These are phyloP conservation scores for Trametes polyzona DNA, from an alignment of 1,284 basidiomycete genomes.

Conservation along the genomic window DNA sequence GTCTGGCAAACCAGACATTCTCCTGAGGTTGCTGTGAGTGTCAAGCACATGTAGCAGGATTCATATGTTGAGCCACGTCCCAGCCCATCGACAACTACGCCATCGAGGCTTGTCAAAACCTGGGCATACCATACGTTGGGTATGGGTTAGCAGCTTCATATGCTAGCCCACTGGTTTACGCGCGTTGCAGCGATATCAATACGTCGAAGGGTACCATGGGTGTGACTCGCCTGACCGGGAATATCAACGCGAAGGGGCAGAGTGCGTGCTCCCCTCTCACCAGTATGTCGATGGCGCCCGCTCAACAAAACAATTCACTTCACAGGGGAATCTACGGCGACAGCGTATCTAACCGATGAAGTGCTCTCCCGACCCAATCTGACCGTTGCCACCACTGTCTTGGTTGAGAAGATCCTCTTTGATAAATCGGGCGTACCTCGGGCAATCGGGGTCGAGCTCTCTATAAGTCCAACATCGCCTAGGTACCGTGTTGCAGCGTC, in stretches of 20 bases:
- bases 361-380: constrained; percentile 43
- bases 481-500: constrained; percentile 18
- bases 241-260: constrained; percentile 36
- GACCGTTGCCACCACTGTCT: constrained; percentile 43
- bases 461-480: constrained; percentile 14
- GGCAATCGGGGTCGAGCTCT: constrained; percentile 37
- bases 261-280: no score
- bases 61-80: neutral
- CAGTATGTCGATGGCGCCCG: no score
- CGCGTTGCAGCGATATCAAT: constrained; percentile 34
- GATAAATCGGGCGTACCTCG: neutral
- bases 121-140: constrained; percentile 31
- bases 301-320: no score
- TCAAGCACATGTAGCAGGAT: neutral
- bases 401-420: constrained; percentile 30
- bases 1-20: constrained; percentile 26
- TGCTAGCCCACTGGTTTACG: neutral
- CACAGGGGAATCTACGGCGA: constrained; percentile 41
- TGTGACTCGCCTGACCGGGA: constrained; percentile 29
- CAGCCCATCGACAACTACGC: constrained; percentile 13
- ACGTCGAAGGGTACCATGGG: constrained; percentile 31
- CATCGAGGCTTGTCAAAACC: constrained; percentile 18
- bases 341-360: constrained; percentile 40
- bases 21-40: constrained; percentile 6
- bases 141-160: constrained; percentile 15